Conservation (phyloP, 192 early-diverging fungal species). For the Helicostylum pulchrum region DNA sequence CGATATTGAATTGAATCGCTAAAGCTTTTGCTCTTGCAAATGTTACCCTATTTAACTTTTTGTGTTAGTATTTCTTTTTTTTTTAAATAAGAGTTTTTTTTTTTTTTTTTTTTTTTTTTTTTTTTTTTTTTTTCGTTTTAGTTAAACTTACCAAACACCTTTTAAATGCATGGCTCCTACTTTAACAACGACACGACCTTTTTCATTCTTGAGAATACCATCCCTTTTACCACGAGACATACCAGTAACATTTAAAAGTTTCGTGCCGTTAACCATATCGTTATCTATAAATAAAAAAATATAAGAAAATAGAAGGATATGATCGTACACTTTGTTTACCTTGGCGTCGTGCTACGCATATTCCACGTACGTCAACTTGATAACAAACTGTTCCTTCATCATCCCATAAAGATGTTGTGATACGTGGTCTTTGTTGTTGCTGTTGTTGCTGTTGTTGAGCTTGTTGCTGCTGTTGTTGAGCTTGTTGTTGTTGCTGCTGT, state of each 20-base stretch:
- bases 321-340: slow-evolving; percentile 18
- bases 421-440: slow-evolving; percentile 13
- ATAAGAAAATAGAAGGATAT: not conserved
- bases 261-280: slow-evolving; percentile 70
- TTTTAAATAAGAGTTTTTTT: not conserved
- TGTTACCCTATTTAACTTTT: slow-evolving; percentile 42
- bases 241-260: slow-evolving; percentile 64
- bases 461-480: not conserved
- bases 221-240: slow-evolving; percentile 72
- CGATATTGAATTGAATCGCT: slow-evolving; percentile 68
- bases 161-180: slow-evolving; percentile 68
- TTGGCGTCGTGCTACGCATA: slow-evolving; percentile 59
- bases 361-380: slow-evolving; percentile 61
- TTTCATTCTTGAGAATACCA: slow-evolving; percentile 68
- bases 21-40: slow-evolving; percentile 61
- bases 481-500: not conserved
- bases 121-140: not conserved
- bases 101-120: slow-evolving; percentile 6
- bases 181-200: slow-evolving; percentile 65
- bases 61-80: slow-evolving; percentile 14
- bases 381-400: slow-evolving; percentile 67
- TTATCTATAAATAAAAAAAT: slow-evolving; percentile 46
- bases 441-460: not conserved
- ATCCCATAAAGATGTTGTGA: slow-evolving; percentile 62
- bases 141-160: slow-evolving; percentile 57